A percentile compares a stretch with the other conserved stretches of the same genome.
Evolutionary conservation across 1,284 basidiomycete species (phyloP).

Genomic region (Ustanciosporium gigantosporum): DNA sequence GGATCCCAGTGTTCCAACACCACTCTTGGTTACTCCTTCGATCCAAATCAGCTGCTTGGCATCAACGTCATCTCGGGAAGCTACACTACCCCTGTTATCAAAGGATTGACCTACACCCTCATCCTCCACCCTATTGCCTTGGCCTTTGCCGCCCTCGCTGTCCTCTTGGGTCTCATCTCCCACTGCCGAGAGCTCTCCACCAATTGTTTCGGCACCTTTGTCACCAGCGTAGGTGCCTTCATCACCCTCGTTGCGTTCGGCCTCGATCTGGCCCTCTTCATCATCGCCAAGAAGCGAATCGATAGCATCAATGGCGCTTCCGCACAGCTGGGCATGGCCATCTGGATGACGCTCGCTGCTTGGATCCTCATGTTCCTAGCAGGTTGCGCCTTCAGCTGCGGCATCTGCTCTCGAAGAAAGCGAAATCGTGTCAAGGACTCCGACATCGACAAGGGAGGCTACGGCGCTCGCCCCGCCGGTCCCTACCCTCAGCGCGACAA

Average conservation of each 20-base stretch:
- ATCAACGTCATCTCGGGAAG: slow-evolving; percentile 30
- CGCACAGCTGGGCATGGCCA: slow-evolving; percentile 43
- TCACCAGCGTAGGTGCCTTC: slow-evolving; percentile 43
- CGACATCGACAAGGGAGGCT: slow-evolving; percentile 24
- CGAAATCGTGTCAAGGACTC: slow-evolving; percentile 42
- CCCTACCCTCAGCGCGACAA: slow-evolving; percentile 7
- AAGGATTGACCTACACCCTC: slow-evolving; percentile 54
- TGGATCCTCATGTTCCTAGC: slow-evolving; percentile 49
- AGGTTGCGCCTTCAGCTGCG: slow-evolving; percentile 46
- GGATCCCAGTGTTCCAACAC: slow-evolving; percentile 29
- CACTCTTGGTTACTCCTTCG: slow-evolving; percentile 47
- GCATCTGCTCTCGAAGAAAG: slow-evolving; percentile 37
- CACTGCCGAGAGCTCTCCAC: slow-evolving; percentile 41
- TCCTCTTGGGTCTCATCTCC: slow-evolving; percentile 46
- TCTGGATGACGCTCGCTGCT: slow-evolving; percentile 56
- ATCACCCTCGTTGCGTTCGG: slow-evolving; percentile 50
- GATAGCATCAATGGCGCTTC: slow-evolving; percentile 41
- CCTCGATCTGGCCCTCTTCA: slow-evolving; percentile 53
- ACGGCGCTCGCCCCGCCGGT: slow-evolving; percentile 17
- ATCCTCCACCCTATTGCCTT: slow-evolving; percentile 49
- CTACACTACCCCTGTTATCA: slow-evolving; percentile 44
- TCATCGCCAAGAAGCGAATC: slow-evolving; percentile 54
- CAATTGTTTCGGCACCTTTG: slow-evolving; percentile 42
- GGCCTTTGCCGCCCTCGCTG: slow-evolving; percentile 33
- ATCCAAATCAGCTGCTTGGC: slow-evolving; percentile 52